Conservation (phyloP, 176 grass and related monocot species). For the Saccharum spontaneum region DNA sequence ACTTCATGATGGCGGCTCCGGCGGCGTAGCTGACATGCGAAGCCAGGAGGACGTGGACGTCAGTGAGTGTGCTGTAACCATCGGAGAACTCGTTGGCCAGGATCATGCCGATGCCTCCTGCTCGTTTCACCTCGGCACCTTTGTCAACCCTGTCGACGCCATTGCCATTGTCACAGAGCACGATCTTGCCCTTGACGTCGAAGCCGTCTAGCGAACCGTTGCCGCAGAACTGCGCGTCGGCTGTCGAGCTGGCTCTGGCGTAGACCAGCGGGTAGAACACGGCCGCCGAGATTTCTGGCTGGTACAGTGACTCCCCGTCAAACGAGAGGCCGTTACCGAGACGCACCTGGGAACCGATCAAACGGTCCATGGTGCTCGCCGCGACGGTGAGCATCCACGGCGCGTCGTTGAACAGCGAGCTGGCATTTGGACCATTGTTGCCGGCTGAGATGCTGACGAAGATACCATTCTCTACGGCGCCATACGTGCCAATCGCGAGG, state of each 20-base stretch:
- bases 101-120: slow-evolving; percentile 44
- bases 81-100: not conserved
- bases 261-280: not conserved
- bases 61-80: slow-evolving; percentile 35
- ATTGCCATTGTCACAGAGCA: slow-evolving; percentile 22
- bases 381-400: slow-evolving; percentile 1
- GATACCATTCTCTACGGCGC: too few relatives aligned
- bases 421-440: not conserved
- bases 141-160: not conserved
- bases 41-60: slow-evolving; percentile 30
- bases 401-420: not conserved
- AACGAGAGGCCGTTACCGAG: not conserved
- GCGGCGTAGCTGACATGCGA: slow-evolving; percentile 35
- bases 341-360: not conserved
- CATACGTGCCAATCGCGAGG: too few relatives aligned
- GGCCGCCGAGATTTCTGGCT: not conserved
- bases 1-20: slow-evolving; percentile 1
- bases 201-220: slow-evolving; percentile 20
- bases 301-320: not conserved
- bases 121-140: not conserved
- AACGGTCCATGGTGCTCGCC: not conserved
- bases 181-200: slow-evolving; percentile 59
- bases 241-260: not conserved
- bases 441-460: not conserved
- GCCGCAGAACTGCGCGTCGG: not conserved